A percentile compares a stretch with the other conserved stretches of the same genome.
Conservation (phyloP, 345 rosid species). For the Citrus sp. region DNA sequence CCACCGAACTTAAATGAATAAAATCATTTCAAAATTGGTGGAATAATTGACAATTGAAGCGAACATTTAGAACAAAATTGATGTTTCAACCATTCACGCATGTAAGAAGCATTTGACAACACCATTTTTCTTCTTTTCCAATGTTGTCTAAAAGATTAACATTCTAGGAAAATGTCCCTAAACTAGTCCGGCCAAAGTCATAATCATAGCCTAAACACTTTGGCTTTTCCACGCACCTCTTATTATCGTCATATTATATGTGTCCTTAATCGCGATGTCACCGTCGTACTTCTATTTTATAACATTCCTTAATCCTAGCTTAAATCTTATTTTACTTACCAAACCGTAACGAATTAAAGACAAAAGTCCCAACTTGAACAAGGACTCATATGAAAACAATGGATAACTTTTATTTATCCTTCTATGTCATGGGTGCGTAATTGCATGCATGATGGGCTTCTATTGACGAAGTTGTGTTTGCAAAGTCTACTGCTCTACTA, state of each 20-base stretch:
- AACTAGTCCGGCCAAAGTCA: conserved; percentile 23
- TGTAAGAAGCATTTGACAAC: not conserved
- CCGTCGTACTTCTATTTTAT: conserved; percentile 12
- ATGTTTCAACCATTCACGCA: not conserved
- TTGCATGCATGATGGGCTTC: not conserved
- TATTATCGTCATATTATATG: conserved; percentile 16
- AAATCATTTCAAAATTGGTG: not conserved
- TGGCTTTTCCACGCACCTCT: conserved; percentile 16
- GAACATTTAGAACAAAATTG: not conserved
- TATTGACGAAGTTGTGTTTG: no score
- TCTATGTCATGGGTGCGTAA: no score
- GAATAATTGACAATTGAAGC: not conserved
- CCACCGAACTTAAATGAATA: not conserved
- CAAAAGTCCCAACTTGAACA: not conserved
- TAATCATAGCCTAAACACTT: conserved; percentile 23
- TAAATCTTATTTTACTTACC: conserved; percentile 8
- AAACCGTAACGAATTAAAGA: not conserved
- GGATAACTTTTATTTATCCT: no score
- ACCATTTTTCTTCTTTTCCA: no score
- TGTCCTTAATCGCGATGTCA: conserved; percentile 28
- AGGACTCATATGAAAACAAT: not conserved
- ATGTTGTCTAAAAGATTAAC: not conserved
- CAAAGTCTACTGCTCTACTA: no score
- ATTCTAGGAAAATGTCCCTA: not conserved
- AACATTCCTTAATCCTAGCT: conserved; percentile 17